A percentile compares a stretch with the other conserved stretches of the same genome.
Conservation (phyloP, 306 rosid genomes). For the Malus orientalis region DNA sequence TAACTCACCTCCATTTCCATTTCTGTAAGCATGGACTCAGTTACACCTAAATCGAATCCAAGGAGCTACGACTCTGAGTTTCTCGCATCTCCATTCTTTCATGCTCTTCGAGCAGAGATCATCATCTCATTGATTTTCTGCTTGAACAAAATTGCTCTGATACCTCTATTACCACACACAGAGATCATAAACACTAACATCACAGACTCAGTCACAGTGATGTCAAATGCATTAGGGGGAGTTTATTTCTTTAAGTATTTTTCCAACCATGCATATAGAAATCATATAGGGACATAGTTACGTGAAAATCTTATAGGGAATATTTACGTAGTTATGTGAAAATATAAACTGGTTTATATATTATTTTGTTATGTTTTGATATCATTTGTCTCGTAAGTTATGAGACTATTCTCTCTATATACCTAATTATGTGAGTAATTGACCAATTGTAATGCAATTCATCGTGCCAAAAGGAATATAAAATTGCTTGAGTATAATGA, state of each 20-base stretch:
- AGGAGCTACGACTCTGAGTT: too few relatives aligned
- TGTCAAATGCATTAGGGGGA: background rate
- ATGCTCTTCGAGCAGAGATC: too few relatives aligned
- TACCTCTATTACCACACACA: too few relatives aligned
- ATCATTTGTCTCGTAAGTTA: background rate
- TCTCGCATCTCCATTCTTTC: too few relatives aligned
- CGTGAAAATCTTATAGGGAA: background rate
- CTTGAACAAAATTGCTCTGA: too few relatives aligned
- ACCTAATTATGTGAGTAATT: background rate
- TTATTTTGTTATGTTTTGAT: background rate
- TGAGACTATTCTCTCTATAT: background rate
- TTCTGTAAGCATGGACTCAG: too few relatives aligned
- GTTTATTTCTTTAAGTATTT: background rate
- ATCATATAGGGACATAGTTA: too few relatives aligned
- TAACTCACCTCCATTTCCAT: too few relatives aligned
- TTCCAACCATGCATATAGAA: background rate
- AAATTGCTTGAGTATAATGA: background rate
- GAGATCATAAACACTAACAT: too few relatives aligned
- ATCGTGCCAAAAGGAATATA: background rate
- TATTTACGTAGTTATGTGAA: background rate
- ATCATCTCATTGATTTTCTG: too few relatives aligned
- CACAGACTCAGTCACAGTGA: background rate
- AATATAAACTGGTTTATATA: background rate
- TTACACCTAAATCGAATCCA: too few relatives aligned
- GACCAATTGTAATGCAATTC: background rate